These are phyloP conservation scores for Backusella australiensis DNA, from an alignment of 192 early-diverging fungal genomes.

Conservation along the genomic window DNA sequence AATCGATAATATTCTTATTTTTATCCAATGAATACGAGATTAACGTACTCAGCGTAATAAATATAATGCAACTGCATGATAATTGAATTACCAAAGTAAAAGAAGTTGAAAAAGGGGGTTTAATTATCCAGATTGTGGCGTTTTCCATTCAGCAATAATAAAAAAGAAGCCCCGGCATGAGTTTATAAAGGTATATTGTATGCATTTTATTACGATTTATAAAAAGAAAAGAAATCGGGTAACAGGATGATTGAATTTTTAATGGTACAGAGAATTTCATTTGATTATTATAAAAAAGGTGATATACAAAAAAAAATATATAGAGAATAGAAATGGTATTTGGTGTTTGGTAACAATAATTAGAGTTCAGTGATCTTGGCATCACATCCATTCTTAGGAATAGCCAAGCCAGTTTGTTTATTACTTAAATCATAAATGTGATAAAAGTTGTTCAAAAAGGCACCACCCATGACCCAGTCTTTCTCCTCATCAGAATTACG, in stretches of 20 bases:
- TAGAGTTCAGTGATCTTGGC: conserved; percentile 21
- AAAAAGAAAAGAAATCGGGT: not conserved
- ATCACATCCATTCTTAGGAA: conserved; percentile 9
- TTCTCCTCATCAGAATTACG: conserved; percentile 3
- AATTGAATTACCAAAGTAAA: no score
- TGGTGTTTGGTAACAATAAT: not conserved
- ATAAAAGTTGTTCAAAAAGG: conserved; percentile 33
- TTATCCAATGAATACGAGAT: no score
- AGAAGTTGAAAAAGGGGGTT: no score
- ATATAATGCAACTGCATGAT: no score
- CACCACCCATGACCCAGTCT: conserved; percentile 26
- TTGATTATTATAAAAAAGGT: not conserved
- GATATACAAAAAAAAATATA: not conserved
- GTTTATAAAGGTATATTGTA: not conserved
- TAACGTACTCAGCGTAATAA: no score
- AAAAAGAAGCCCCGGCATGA: not conserved
- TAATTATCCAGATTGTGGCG: no score
- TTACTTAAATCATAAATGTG: conserved; percentile 28
- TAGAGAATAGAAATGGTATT: not conserved
- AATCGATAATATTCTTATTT: no score
- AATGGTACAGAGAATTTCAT: not conserved
- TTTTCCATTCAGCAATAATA: no score
- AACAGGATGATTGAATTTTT: not conserved
- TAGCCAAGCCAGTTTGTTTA: conserved; percentile 26
- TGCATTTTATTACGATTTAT: not conserved